Percentiles rank a stretch among this genome's conserved stretches.
Evolutionary conservation across 495 filamentous ascomycete genomes (phyloP).

Genomic region (Lineolata rhizophorae): DNA sequence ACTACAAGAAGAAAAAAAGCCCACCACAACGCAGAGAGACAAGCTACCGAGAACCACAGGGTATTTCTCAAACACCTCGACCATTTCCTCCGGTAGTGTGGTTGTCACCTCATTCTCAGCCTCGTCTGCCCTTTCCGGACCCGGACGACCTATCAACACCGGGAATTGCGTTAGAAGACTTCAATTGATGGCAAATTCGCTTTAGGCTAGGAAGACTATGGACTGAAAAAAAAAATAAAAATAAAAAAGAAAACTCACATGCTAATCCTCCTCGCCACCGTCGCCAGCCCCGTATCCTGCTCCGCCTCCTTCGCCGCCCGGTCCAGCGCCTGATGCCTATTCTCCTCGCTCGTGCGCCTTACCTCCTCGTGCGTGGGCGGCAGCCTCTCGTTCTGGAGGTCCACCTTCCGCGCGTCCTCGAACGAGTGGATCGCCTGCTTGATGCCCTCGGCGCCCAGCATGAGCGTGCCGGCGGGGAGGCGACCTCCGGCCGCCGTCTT

Average conservation of each 20-base stretch:
- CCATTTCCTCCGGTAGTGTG: too few relatives aligned
- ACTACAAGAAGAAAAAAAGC: too few relatives aligned
- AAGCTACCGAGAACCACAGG: too few relatives aligned
- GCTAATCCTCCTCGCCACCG: slow-evolving; percentile 76
- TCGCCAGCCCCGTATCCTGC: slow-evolving; percentile 67
- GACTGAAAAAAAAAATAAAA: not conserved
- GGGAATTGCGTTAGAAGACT: too few relatives aligned
- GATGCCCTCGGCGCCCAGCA: slow-evolving; percentile 95
- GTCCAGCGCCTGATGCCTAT: slow-evolving; percentile 61
- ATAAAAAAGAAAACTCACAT: slow-evolving; percentile 43
- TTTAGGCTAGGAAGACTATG: too few relatives aligned
- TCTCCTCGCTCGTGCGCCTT: slow-evolving; percentile 51
- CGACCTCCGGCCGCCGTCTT: slow-evolving; percentile 90
- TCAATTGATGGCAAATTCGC: too few relatives aligned
- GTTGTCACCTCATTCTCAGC: too few relatives aligned
- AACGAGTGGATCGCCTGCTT: slow-evolving; percentile 97
- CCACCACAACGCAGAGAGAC: too few relatives aligned
- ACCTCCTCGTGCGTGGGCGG: slow-evolving; percentile 90
- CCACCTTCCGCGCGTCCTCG: slow-evolving; percentile 94
- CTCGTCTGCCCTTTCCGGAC: too few relatives aligned
- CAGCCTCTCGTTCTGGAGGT: slow-evolving; percentile 85
- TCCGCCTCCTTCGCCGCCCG: slow-evolving; percentile 69
- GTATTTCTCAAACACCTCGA: too few relatives aligned
- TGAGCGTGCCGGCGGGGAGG: slow-evolving; percentile 84
- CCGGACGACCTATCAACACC: too few relatives aligned